Percentiles rank a stretch among this genome's conserved stretches.
These are phyloP conservation scores for Hemileccinum rubropunctum DNA, from an alignment of 768 basidiomycete species.

Conservation along the genomic window DNA sequence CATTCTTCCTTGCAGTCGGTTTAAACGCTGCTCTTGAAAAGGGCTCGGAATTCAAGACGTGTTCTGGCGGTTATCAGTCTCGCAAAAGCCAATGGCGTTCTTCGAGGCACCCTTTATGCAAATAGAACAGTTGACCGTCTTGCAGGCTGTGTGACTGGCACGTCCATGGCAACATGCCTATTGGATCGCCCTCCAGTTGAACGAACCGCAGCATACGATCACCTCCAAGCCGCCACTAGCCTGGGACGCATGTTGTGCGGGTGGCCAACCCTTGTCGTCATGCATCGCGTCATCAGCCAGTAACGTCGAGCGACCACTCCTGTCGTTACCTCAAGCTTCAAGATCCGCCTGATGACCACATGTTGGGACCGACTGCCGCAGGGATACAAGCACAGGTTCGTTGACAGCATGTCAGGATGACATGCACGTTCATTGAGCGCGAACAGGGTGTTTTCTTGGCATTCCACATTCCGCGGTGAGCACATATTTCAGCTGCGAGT, in stretches of 20 bases:
- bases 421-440: slow-evolving; percentile 5
- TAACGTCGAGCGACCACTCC: not conserved
- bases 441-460: slow-evolving; percentile 3
- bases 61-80: not conserved
- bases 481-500: not conserved
- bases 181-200: slow-evolving; percentile 2
- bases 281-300: not conserved
- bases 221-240: slow-evolving; percentile 13
- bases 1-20: slow-evolving; percentile 1
- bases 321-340: not conserved
- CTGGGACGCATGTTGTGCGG: not conserved
- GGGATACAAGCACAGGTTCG: slow-evolving; percentile 11
- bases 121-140: slow-evolving; percentile 5
- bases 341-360: slow-evolving; percentile 18
- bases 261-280: slow-evolving; percentile 4
- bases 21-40: too few relatives aligned
- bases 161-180: slow-evolving; percentile 2
- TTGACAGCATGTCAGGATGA: not conserved
- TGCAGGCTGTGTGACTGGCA: slow-evolving; percentile 15
- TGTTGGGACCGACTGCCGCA: not conserved
- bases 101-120: not conserved
- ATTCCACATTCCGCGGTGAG: slow-evolving; percentile 1
- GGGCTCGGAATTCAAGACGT: not conserved
- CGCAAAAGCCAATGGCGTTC: not conserved
- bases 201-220: slow-evolving; percentile 7